A percentile compares a stretch with the other conserved stretches of the same genome.
phyloP scores from a whole-genome alignment of 345 rosid species.

The Bretschneidera sinensis region DNA sequence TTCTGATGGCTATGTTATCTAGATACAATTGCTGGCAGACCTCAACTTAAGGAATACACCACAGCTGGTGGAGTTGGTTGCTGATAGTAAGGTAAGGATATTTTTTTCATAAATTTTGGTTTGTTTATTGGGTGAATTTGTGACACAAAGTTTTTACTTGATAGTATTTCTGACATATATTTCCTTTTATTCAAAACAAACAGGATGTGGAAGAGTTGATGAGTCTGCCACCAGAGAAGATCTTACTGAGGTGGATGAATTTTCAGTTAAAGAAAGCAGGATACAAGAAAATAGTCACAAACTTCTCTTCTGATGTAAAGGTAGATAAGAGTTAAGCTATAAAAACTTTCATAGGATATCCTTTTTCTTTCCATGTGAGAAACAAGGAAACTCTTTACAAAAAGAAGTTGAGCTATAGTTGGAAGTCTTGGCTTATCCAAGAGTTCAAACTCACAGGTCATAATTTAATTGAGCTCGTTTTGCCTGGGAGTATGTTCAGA shows the following conservation, averaged over 20 bases:
- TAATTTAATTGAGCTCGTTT: not conserved
- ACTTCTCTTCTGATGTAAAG: slow-evolving; percentile 97
- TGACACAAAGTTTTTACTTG: not conserved
- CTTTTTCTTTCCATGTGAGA: not conserved
- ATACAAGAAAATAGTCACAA: slow-evolving; percentile 73
- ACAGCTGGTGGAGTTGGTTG: slow-evolving; percentile 83
- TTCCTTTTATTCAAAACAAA: slow-evolving; percentile 13
- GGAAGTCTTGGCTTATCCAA: not conserved
- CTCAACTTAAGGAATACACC: slow-evolving; percentile 99
- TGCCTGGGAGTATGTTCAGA: not conserved
- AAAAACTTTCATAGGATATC: not conserved
- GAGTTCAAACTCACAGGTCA: too few relatives aligned
- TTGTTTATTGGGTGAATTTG: not conserved
- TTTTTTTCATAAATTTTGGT: slow-evolving; percentile 1
- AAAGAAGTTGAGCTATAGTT: not conserved
- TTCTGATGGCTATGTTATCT: slow-evolving; percentile 20
- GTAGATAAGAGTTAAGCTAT: slow-evolving; percentile 25
- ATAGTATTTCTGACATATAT: slow-evolving; percentile 1
- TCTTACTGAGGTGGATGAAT: slow-evolving; percentile 96
- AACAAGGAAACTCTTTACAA: not conserved
- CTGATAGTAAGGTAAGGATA: slow-evolving; percentile 65
- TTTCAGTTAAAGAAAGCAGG: slow-evolving; percentile 78
- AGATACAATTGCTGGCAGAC: slow-evolving; percentile 97
- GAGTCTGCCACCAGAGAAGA: slow-evolving; percentile 98
- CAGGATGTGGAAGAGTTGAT: slow-evolving; percentile 98